Evolutionary conservation across 306 rosid genomes (phyloP), one percentile per base, ranked within the genome.

Genomic region (Sicyos baderoa): DNA sequence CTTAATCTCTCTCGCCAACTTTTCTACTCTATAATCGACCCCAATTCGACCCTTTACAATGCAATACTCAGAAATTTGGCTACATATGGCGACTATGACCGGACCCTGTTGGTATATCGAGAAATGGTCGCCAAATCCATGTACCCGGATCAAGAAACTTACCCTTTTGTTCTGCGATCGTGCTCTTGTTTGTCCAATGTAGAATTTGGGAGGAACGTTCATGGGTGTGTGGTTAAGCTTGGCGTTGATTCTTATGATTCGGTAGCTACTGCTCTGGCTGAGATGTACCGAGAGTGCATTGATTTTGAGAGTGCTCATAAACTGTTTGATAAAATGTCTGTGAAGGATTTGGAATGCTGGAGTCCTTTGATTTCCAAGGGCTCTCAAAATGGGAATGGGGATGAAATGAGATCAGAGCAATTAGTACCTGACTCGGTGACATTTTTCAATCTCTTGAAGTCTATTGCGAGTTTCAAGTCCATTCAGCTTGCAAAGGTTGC

Each of bases 171-270:
- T 66, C 73, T 89, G 81, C 80, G 77, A 58, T 83, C 88, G 8
- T 85, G 83, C 53, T 74, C 49, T 72, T 69, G 53, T 53, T 32
- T 79, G 32, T 76, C 72, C 53, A 58, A 45, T 77, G 37, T 49
- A 14, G 72, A 73, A 78, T 72, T 52, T 48, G 87, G 85, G 79
- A 74, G 48, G 61, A 78, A 55, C 42, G 21, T 82, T 83, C 89
- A 80, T 75, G 93, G 86, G 76, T 79, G 70, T 66, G 66, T 85
- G 50, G 66, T 89, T 80, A 89, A 85, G 72, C 54, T 87, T 72
- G 93, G 96, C 42, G 52, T 87, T 64, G 87, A 83, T 79, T 81
- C 64, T 7, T 82, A 61, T 79, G 76, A 78, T 66, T 7, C 58
- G 76, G 86, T 86, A 50, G 61, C 72, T 1, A 62, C 74, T 58